These are phyloP conservation scores for Martiniozyma abietophila DNA, from an alignment of 805 yeast genomes.

Conservation along the genomic window DNA sequence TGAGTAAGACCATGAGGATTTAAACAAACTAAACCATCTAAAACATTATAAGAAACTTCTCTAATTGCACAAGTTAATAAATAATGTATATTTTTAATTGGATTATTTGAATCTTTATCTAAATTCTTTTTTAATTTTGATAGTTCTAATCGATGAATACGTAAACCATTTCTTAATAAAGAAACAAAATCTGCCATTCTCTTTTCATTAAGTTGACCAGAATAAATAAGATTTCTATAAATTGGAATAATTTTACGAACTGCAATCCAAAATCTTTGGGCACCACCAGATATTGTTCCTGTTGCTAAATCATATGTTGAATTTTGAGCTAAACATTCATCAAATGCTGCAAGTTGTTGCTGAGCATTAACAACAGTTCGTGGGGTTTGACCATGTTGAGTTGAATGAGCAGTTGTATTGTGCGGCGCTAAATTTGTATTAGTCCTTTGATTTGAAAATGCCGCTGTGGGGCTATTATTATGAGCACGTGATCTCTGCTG, in stretches of 20 bases:
- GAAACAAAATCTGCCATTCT: slow-evolving; percentile 43
- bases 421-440: neutral
- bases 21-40: slow-evolving; percentile 34
- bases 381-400: slow-evolving; percentile 1
- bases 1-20: slow-evolving; percentile 50
- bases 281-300: slow-evolving; percentile 31
- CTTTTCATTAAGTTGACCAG: slow-evolving; percentile 38
- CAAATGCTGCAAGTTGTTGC: slow-evolving; percentile 25
- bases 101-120: slow-evolving; percentile 47
- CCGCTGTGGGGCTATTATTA: too few species aligned
- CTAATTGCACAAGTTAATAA: slow-evolving; percentile 41
- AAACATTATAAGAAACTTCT: slow-evolving; percentile 41
- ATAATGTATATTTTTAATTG: slow-evolving; percentile 45
- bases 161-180: slow-evolving; percentile 43
- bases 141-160: slow-evolving; percentile 46
- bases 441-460: too few species aligned
- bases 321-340: slow-evolving; percentile 35
- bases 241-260: slow-evolving; percentile 41
- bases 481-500: slow-evolving; percentile 7
- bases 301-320: slow-evolving; percentile 29
- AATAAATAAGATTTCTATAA: slow-evolving; percentile 36
- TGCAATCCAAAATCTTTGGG: slow-evolving; percentile 44
- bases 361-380: neutral
- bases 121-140: slow-evolving; percentile 49
- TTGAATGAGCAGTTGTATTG: neutral